Evolutionary conservation across 1,284 basidiomycete species (phyloP).

Genomic region (Sanghuangporus weigelae): DNA sequence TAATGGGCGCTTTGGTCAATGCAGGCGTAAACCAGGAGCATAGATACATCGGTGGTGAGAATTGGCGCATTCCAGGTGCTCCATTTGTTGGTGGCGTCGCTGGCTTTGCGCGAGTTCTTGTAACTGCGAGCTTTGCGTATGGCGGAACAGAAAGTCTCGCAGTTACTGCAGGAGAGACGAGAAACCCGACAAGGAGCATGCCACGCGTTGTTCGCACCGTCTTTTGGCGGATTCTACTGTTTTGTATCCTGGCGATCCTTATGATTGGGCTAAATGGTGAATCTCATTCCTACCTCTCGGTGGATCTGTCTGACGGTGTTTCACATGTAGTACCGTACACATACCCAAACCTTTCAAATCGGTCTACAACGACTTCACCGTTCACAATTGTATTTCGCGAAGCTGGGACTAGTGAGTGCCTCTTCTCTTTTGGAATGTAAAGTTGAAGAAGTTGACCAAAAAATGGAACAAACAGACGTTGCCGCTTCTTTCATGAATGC

Average conservation of each 20-base stretch:
- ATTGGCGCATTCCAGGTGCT: conserved; percentile 68
- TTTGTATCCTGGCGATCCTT: conserved; percentile 63
- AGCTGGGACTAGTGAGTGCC: conserved; percentile 57
- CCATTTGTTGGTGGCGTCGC: conserved; percentile 74
- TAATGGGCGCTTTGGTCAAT: conserved; percentile 67
- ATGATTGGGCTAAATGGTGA: conserved; percentile 70
- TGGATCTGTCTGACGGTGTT: not conserved
- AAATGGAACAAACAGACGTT: conserved; percentile 35
- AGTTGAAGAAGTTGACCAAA: not conserved
- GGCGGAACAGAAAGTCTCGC: conserved; percentile 76
- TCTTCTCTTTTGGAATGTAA: not conserved
- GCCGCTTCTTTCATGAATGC: conserved; percentile 79
- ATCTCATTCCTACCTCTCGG: conserved; percentile 11
- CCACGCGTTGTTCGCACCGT: conserved; percentile 73
- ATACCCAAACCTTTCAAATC: conserved; percentile 70
- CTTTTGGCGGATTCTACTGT: conserved; percentile 74
- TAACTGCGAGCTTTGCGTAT: conserved; percentile 78
- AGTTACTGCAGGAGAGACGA: conserved; percentile 75
- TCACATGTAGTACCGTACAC: conserved; percentile 56
- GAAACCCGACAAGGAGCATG: conserved; percentile 71
- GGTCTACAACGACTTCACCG: conserved; percentile 64
- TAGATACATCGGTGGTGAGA: conserved; percentile 52
- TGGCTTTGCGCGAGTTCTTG: conserved; percentile 72
- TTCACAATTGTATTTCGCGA: conserved; percentile 71
- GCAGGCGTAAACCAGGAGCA: conserved; percentile 60